Conservation (phyloP, 805 yeast species). For the Cyberlindnera xishuangbannaensis region DNA sequence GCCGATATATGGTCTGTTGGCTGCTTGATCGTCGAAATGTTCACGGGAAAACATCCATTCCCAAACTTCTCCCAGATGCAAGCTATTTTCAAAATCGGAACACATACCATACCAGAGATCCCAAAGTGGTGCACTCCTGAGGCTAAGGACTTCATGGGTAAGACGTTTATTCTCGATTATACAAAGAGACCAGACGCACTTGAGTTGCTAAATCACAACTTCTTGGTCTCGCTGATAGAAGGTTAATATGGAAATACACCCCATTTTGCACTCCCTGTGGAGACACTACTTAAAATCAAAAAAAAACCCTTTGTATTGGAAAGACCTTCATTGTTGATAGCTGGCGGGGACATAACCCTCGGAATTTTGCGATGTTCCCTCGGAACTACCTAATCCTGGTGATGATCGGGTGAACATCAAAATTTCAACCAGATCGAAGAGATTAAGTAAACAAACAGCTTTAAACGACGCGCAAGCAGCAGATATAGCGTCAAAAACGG, state of each 20-base stretch:
- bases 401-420: not conserved
- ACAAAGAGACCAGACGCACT: conserved; percentile 68
- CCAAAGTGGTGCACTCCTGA: conserved; percentile 69
- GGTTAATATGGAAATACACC: too few species aligned
- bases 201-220: conserved; percentile 61
- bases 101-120: conserved; percentile 70
- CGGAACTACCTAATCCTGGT: too few species aligned
- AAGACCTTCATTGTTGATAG: too few species aligned
- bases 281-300: too few species aligned
- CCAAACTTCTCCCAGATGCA: conserved; percentile 96
- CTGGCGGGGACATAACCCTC: not conserved
- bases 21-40: conserved; percentile 89
- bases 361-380: not conserved
- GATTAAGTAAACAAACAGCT: conserved; percentile 4
- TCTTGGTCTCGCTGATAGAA: conserved; percentile 30
- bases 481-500: not conserved
- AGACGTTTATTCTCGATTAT: conserved; percentile 73
- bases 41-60: conserved; percentile 93
- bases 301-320: too few species aligned
- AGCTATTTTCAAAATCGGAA: conserved; percentile 91
- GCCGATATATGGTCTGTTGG: conserved; percentile 99
- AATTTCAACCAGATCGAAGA: conserved; percentile 1
- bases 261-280: too few species aligned
- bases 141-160: conserved; percentile 57
- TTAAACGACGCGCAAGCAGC: not conserved